Evolutionary conservation across 495 filamentous ascomycete species (phyloP).

Genomic region (Xylaria flabelliformis): DNA sequence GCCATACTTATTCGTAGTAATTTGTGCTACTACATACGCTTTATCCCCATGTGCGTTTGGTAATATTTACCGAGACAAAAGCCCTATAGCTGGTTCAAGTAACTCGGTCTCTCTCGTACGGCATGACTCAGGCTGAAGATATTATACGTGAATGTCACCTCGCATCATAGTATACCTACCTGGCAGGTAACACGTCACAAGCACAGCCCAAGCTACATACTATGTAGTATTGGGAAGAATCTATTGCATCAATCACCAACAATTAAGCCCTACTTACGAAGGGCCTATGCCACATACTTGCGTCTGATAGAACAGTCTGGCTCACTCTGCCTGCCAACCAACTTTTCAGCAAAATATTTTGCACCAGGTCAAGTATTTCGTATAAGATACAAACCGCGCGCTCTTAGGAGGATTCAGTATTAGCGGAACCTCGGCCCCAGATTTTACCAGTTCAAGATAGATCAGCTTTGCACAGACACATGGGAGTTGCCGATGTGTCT

Average conservation of each 20-base stretch:
- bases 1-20: not conserved
- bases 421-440: not conserved
- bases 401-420: not conserved
- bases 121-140: not conserved
- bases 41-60: not conserved
- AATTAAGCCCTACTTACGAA: not conserved
- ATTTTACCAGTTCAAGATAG: not conserved
- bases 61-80: not conserved
- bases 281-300: not conserved
- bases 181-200: not conserved
- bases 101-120: not conserved
- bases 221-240: not conserved
- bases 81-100: not conserved
- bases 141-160: not conserved
- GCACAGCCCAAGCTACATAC: not conserved
- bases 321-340: not conserved
- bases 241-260: not conserved
- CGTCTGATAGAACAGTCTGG: not conserved
- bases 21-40: not conserved
- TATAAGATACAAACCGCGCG: not conserved
- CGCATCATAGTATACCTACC: not conserved
- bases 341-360: not conserved
- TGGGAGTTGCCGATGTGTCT: not conserved
- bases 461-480: not conserved
- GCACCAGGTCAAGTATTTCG: not conserved